Base-by-base conservation (phyloP, 257 asterid species). In the Salvia miltiorrhiza region DNA sequence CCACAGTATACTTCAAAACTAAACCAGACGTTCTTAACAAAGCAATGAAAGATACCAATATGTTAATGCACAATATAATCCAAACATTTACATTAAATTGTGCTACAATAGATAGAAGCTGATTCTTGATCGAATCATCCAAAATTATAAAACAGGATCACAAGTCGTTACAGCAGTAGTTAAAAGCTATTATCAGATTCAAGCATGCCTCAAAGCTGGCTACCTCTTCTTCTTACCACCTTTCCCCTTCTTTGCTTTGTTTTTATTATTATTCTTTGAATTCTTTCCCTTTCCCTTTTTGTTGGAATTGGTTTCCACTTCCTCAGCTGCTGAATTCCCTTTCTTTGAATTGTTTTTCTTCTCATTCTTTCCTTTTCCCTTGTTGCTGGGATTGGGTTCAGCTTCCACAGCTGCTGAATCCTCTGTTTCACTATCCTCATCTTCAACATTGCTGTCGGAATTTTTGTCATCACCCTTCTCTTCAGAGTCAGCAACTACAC, bases 181-280 rank as follows among this genome's bases (percentile, higher is more conserved):
- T n/a, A n/a, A n/a, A n/a, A n/a, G n/a, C n/a, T n/a, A n/a, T n/a
- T n/a, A n/a, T n/a, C n/a, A n/a, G n/a, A n/a, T n/a, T n/a, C n/a
- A n/a, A n/a, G n/a, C n/a, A n/a, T n/a, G n/a, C n/a, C n/a, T n/a
- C n/a, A 26, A 26, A 33, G 33, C 1, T 24, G 14, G 17, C 65
- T 39, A 79, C 60, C n/a, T n/a, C n/a, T 64, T 71, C 61, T 40
- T 37, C 41, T 55, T 44, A 14, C 78, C 57, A 3, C 71, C 71
- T 71, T 63, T 71, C 11, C 78, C 73, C 23, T 69, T 71, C 7
- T 16, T 65, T 26, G n/a, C 2, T 52, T 58, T 79, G 1, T 65
- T 63, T 0, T 67, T 73, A 26, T 63, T 53, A 59, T 78, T 83
- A 7, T 32, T 19, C 53, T 79, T 79, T 13, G 65, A n/a, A n/a